Evolutionary conservation across 306 rosid species (phyloP).

Genomic region (Pyrus betulifolia): DNA sequence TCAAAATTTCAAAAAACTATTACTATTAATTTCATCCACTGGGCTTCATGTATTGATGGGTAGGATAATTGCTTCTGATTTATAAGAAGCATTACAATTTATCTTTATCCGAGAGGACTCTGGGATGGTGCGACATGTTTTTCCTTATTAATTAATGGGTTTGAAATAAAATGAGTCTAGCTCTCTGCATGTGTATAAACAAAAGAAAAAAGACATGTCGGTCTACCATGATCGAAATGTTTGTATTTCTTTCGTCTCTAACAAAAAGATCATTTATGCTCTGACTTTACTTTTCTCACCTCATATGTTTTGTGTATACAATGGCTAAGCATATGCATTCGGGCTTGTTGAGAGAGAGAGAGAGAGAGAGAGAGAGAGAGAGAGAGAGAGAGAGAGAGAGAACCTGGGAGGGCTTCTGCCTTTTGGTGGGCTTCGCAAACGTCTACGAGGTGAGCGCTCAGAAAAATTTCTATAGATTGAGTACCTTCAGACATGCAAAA

Average conservation of each 20-base stretch:
- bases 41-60: not conserved
- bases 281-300: not conserved
- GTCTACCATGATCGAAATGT: not conserved
- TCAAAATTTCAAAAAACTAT: not conserved
- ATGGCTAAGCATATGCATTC: not conserved
- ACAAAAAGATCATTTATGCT: not conserved
- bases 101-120: not conserved
- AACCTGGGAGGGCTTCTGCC: conserved; percentile 77
- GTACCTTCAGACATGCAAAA: conserved; percentile 44
- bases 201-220: no score
- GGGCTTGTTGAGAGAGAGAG: not conserved
- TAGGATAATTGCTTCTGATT: not conserved
- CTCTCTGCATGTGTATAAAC: no score
- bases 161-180: not conserved
- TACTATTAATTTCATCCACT: not conserved
- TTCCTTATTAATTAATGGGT: not conserved
- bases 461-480: conserved; percentile 52
- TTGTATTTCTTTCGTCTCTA: not conserved
- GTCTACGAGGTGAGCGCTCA: conserved; percentile 64
- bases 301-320: not conserved
- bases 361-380: not conserved
- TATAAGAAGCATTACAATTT: not conserved
- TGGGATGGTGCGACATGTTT: not conserved
- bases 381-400: conserved; percentile 11
- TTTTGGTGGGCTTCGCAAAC: conserved; percentile 57